These are phyloP conservation scores for Salix purpurea DNA, from an alignment of 345 rosid genomes.

Conservation along the genomic window DNA sequence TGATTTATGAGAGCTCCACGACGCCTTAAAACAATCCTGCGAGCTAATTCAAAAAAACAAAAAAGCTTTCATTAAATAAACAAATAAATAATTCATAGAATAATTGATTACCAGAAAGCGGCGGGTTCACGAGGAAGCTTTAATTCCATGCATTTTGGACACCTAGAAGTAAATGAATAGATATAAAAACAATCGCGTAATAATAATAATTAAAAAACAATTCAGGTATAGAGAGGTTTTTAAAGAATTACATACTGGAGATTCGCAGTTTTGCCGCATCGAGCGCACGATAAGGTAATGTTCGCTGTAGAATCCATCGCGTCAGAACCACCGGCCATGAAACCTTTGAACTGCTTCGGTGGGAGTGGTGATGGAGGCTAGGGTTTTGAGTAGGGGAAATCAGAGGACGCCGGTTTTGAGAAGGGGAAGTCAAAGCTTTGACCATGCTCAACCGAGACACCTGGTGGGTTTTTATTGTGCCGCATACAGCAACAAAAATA, in stretches of 20 bases:
- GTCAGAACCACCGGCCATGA: constrained; percentile 56
- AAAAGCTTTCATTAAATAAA: not conserved
- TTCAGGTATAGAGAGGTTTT: no score
- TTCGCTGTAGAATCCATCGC: constrained; percentile 21
- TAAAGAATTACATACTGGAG: constrained; percentile 43
- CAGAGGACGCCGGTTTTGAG: no score
- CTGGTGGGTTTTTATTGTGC: no score
- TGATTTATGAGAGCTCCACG: constrained; percentile 90
- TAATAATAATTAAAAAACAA: not conserved
- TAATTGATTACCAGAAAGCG: constrained; percentile 69
- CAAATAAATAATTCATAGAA: not conserved
- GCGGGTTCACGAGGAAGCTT: constrained; percentile 95
- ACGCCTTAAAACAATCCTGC: constrained; percentile 91
- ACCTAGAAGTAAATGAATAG: constrained; percentile 32
- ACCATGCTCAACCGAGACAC: no score
- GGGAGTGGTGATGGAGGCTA: no score
- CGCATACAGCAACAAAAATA: no score
- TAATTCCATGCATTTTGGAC: constrained; percentile 82
- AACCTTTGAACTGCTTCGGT: not conserved
- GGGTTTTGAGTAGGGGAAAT: no score
- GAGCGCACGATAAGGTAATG: constrained; percentile 36
- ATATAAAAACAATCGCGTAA: not conserved
- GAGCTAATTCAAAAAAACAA: constrained; percentile 37
- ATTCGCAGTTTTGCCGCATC: constrained; percentile 52
- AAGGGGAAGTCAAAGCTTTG: no score